Evolutionary conservation across 495 filamentous ascomycete species (phyloP).

Genomic region (Daldinia bambusicola): DNA sequence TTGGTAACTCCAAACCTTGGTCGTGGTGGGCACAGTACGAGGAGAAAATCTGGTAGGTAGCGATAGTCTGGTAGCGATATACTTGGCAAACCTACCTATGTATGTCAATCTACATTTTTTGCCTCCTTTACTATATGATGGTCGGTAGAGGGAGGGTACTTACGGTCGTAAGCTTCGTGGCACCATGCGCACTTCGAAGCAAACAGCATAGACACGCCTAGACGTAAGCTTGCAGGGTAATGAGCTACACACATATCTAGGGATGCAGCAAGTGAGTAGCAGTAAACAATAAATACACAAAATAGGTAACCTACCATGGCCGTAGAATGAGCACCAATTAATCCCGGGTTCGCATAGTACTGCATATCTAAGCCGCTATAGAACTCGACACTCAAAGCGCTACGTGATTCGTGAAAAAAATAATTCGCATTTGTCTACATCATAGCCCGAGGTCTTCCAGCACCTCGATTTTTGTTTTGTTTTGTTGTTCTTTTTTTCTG

Average conservation of each 20-base stretch:
- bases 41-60: too few species aligned
- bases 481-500: too few species aligned
- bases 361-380: neutral
- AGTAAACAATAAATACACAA: too few species aligned
- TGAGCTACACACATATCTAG: too few species aligned
- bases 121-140: too few species aligned
- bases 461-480: conserved; percentile 8
- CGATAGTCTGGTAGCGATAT: too few species aligned
- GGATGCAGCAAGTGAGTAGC: too few species aligned
- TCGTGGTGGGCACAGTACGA: neutral
- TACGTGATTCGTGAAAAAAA: conserved; percentile 28
- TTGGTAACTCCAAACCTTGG: neutral
- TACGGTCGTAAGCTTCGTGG: conserved; percentile 1
- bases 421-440: conserved; percentile 47
- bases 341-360: neutral
- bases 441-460: conserved; percentile 39
- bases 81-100: neutral
- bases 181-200: neutral
- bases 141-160: too few species aligned
- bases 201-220: neutral
- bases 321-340: neutral
- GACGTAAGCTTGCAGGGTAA: neutral
- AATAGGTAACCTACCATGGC: too few species aligned
- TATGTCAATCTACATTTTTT: neutral
- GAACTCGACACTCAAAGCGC: neutral